Conservation (phyloP, 2,329 filamentous ascomycete genomes). For the Fusarium dlaminii region DNA sequence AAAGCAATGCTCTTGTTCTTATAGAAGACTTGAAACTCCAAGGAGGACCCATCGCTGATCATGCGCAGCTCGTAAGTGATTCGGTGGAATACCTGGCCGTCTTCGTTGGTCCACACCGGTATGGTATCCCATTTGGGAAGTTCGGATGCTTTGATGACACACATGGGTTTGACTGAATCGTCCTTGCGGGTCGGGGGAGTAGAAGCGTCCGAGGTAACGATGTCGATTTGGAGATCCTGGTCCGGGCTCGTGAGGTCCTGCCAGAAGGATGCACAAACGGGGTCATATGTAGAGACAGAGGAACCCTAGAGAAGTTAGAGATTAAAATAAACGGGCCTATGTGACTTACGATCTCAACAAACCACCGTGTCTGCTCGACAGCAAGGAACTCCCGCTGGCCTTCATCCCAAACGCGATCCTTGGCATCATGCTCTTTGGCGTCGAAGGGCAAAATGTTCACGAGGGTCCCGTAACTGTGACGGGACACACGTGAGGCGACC, state of each 20-base stretch:
- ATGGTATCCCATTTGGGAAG: conserved; percentile 23
- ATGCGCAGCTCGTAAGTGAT: conserved; percentile 40
- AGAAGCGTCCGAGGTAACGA: conserved; percentile 20
- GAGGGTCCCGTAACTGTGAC: conserved; percentile 44
- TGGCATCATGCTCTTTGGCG: neutral
- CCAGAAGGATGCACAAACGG: conserved; percentile 12
- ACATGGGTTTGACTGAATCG: conserved; percentile 25
- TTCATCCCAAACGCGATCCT: conserved; percentile 35
- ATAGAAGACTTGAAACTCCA: conserved; percentile 40
- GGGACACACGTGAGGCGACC: conserved; percentile 42
- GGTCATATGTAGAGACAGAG: conserved; percentile 10
- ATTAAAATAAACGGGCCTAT: neutral
- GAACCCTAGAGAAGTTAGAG: conserved; percentile 22
- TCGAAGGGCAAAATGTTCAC: conserved; percentile 28
- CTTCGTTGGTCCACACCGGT: conserved; percentile 21
- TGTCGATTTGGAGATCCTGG: neutral
- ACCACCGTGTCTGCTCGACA: conserved; percentile 45
- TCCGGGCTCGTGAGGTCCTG: neutral
- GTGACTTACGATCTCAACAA: conserved; percentile 36
- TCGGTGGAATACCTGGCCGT: conserved; percentile 3
- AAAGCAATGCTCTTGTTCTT: conserved; percentile 31
- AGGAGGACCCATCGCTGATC: conserved; percentile 32
- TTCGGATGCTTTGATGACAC: conserved; percentile 24
- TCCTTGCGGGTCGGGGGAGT: conserved; percentile 13
- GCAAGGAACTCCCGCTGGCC: conserved; percentile 23